Evolutionary conservation across 2,329 filamentous ascomycete genomes (phyloP), one percentile per base, ranked within the genome.

Genomic region (Verticillium nonalfalfae): DNA sequence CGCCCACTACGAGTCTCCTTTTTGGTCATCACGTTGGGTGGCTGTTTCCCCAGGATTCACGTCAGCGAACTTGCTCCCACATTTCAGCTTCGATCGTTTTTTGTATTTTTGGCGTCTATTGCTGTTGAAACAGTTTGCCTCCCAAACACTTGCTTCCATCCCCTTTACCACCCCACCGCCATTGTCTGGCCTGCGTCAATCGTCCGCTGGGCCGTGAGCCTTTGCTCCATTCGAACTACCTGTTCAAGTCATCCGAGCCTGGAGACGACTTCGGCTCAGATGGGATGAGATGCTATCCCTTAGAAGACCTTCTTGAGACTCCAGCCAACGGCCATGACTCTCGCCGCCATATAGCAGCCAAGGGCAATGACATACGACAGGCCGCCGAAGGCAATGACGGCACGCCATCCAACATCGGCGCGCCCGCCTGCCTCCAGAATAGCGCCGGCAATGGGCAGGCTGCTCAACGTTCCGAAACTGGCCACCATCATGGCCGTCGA

Each of bases 401-500:
- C 60, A 4, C 60, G 50, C 63, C 62, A 66, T 21, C 61, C 60
- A 39, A 61, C 58, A 21, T 61, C 62, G 6, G 57, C 33, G 33
- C 45, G 33, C 18, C 52, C 7, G 31, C 56, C 61, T 14, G 58
- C 52, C 39, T 61, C 59, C 6, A 68, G 56, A 71, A 63, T 15
- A 67, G 63, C 75, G 4, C 79, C 79, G 0, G 75, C 79, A 13
- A 81, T 75, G 33, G 81, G 73, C 1, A 80, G 68, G 59, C 79
- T 81, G 60, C 74, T 79, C 3, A 81, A 70, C 1, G 80, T 88
- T 64, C 89, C 90, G 67, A 94, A 89, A 64, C 86, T 89, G 21
- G 91, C 90, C 50, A 93, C 79, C 60, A 90, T 92, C 71, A 92
- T 92, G 60, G 88, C 88, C 0, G 89, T 92, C 1, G 90, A 88